phyloP scores from a whole-genome alignment of 768 basidiomycete species.

The Punctularia strigosozonata region DNA sequence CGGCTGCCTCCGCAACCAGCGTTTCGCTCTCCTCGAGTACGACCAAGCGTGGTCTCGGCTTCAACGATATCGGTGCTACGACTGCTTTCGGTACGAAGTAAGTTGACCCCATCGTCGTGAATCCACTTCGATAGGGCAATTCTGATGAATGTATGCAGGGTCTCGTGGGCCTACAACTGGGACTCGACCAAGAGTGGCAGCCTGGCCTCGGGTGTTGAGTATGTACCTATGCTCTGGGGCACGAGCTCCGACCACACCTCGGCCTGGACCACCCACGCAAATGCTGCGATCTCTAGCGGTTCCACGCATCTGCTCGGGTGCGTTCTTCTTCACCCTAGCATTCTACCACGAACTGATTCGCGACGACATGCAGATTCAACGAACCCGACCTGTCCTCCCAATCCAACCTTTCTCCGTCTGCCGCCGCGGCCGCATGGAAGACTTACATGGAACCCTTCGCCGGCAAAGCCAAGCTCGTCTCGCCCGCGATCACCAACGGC shows the following conservation, averaged over 20 bases:
- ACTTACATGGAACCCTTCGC: conserved; percentile 20
- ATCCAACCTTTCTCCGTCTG: conserved; percentile 16
- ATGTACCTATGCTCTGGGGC: conserved; percentile 18
- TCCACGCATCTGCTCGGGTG: conserved; percentile 16
- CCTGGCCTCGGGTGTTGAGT: conserved; percentile 10
- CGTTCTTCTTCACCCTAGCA: conserved; percentile 1
- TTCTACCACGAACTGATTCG: not conserved
- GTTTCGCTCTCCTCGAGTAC: no score
- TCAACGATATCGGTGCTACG: conserved; percentile 14
- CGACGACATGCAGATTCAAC: conserved; percentile 15
- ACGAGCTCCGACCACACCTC: conserved; percentile 8
- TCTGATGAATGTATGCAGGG: conserved; percentile 2
- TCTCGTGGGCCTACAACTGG: conserved; percentile 18
- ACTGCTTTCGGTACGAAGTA: conserved; percentile 11
- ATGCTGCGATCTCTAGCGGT: conserved; percentile 16
- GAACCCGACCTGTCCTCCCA: conserved; percentile 18
- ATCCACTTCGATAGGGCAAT: conserved; percentile 6
- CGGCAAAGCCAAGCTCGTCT: conserved; percentile 18
- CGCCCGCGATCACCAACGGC: conserved; percentile 22
- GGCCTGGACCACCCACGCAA: conserved; percentile 14
- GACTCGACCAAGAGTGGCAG: conserved; percentile 7
- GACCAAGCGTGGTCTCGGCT: conserved; percentile 18
- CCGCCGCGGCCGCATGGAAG: conserved; percentile 17
- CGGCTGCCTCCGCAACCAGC: no score
- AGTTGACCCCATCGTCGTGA: conserved; percentile 1